Conservation (phyloP, 1,139 yeast species). For the Meyerozyma smithsonii region DNA sequence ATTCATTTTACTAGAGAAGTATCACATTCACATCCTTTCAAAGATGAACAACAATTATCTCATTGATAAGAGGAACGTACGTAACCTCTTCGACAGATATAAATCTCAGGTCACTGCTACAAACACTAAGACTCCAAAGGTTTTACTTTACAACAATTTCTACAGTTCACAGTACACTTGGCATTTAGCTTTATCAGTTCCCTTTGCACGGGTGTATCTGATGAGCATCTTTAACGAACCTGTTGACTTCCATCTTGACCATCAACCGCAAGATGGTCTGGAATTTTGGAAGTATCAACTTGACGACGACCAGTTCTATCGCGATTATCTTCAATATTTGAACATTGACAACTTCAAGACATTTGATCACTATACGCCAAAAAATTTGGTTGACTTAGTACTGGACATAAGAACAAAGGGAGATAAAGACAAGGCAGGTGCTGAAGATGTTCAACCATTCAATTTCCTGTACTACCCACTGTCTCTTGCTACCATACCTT, state of each 20-base stretch:
- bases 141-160: conserved; percentile 30
- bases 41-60: conserved; percentile 33
- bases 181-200: conserved; percentile 34
- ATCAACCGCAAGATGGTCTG: conserved; percentile 3
- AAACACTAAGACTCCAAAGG: conserved; percentile 20
- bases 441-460: conserved; percentile 19
- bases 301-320: conserved; percentile 2
- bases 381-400: conserved; percentile 25
- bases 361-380: conserved; percentile 21
- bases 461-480: conserved; percentile 33
- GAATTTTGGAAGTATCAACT: conserved; percentile 11
- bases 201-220: conserved; percentile 36
- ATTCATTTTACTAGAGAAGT: conserved; percentile 37
- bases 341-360: conserved; percentile 23
- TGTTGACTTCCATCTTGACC: conserved; percentile 11
- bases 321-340: conserved; percentile 21
- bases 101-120: conserved; percentile 12
- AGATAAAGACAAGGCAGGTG: conserved; percentile 11
- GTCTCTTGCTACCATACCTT: conserved; percentile 25
- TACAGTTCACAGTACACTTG: conserved; percentile 37
- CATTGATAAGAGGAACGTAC: conserved; percentile 22
- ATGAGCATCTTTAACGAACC: conserved; percentile 28
- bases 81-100: conserved; percentile 20
- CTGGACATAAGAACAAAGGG: conserved; percentile 21
- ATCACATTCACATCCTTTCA: conserved; percentile 34